A percentile compares a stretch with the other conserved stretches of the same genome.
phyloP scores from a whole-genome alignment of 2,329 filamentous ascomycete species.

The Onygenales sp. region DNA sequence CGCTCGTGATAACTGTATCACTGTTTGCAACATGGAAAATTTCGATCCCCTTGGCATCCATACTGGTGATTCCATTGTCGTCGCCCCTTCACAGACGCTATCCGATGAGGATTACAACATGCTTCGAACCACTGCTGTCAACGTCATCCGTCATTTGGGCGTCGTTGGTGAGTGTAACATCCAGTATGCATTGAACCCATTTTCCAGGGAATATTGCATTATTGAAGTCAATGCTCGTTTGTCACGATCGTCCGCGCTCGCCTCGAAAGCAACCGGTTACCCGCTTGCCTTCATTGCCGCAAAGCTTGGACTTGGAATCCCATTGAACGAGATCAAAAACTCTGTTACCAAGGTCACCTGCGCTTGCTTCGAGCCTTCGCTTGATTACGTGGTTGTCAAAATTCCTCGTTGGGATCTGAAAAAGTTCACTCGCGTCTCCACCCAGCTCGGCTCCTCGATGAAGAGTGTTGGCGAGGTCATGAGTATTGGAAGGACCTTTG shows the following conservation, averaged over 20 bases:
- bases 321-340: constrained; percentile 93
- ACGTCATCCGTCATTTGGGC: constrained; percentile 91
- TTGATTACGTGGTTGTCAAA: constrained; percentile 98
- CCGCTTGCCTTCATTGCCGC: constrained; percentile 93
- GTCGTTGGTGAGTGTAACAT: constrained; percentile 99
- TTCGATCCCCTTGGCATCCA: constrained; percentile 97
- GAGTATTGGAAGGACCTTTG: constrained; percentile 93
- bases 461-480: constrained; percentile 99
- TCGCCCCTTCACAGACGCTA: constrained; percentile 91
- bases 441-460: constrained; percentile 93
- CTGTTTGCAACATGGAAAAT: constrained; percentile 99
- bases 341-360: constrained; percentile 91
- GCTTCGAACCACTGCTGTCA: constrained; percentile 92
- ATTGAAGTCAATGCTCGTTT: constrained; percentile 98
- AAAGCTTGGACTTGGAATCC: constrained; percentile 89
- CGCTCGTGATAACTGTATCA: constrained; percentile 95
- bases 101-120: constrained; percentile 99
- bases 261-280: constrained; percentile 95
- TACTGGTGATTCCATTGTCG: constrained; percentile 95
- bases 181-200: constrained; percentile 92
- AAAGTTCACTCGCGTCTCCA: constrained; percentile 96
- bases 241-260: constrained; percentile 87
- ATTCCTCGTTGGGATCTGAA: constrained; percentile 98
- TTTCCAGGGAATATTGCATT: constrained; percentile 94
- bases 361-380: constrained; percentile 95